Conservation (phyloP, 1,139 yeast species). For the Sugiyamaella xylanicola region DNA sequence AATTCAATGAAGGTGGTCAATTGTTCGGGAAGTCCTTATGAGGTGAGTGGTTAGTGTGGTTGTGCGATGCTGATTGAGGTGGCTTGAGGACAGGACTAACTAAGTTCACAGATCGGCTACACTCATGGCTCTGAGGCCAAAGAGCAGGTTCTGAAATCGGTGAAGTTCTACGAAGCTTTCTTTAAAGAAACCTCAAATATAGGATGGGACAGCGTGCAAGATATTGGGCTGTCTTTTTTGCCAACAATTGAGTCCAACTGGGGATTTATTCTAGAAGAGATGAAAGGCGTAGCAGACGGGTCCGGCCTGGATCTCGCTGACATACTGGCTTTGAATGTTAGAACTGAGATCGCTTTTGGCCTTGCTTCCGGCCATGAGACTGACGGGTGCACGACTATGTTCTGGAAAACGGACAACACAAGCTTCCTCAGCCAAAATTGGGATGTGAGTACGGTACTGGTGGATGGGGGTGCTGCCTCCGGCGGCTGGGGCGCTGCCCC, state of each 20-base stretch:
- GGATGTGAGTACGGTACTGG: constrained; percentile 34
- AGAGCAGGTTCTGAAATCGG: constrained; percentile 32
- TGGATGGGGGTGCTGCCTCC: too few species aligned
- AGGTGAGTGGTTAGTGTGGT: constrained; percentile 20
- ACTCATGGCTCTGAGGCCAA: constrained; percentile 36
- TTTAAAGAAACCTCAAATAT: constrained; percentile 32
- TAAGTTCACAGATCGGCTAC: constrained; percentile 36
- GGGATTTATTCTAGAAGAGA: constrained; percentile 40
- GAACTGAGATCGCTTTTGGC: constrained; percentile 42
- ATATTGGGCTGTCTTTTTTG: constrained; percentile 30
- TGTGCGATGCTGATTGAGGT: neutral
- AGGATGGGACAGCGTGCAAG: constrained; percentile 33
- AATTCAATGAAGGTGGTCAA: constrained; percentile 17
- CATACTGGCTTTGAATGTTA: constrained; percentile 41
- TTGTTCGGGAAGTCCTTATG: constrained; percentile 30
- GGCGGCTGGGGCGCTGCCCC: neutral
- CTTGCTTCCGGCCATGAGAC: constrained; percentile 32
- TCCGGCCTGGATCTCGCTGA: constrained; percentile 38
- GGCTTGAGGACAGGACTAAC: neutral
- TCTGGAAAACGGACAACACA: constrained; percentile 28
- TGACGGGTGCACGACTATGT: constrained; percentile 44
- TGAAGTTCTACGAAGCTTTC: constrained; percentile 31
- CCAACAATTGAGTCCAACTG: constrained; percentile 33
- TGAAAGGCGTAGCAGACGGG: constrained; percentile 43
- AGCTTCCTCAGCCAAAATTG: constrained; percentile 40